These are phyloP conservation scores for Termitomyces sp. DNA, from an alignment of 768 basidiomycete genomes.

Conservation along the genomic window DNA sequence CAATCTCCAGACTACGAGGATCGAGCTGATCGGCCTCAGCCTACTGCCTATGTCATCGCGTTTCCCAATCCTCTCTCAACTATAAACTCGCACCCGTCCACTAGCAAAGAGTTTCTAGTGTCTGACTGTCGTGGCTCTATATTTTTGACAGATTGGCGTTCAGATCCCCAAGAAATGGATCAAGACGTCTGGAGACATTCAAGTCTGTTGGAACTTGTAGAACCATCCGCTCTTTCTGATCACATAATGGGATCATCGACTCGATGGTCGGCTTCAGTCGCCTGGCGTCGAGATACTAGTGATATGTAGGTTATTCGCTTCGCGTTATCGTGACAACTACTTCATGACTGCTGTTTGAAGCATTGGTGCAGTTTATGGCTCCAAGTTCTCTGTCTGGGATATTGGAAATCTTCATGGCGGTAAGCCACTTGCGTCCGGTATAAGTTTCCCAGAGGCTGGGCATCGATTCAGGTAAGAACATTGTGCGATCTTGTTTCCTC, in stretches of 20 bases:
- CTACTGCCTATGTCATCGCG: slow-evolving; percentile 72
- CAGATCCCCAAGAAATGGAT: slow-evolving; percentile 56
- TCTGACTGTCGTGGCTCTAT: slow-evolving; percentile 72
- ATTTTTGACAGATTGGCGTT: slow-evolving; percentile 81
- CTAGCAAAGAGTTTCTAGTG: slow-evolving; percentile 77
- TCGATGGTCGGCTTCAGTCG: slow-evolving; percentile 55
- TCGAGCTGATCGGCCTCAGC: slow-evolving; percentile 50
- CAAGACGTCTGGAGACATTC: slow-evolving; percentile 57
- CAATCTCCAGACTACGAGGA: slow-evolving; percentile 26
- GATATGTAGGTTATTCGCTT: slow-evolving; percentile 55
- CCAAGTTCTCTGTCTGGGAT: slow-evolving; percentile 77
- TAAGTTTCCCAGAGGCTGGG: slow-evolving; percentile 64
- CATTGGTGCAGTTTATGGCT: slow-evolving; percentile 71
- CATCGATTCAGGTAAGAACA: slow-evolving; percentile 59
- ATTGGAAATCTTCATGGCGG: slow-evolving; percentile 69
- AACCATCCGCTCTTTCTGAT: slow-evolving; percentile 60
- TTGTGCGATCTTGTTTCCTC: background rate
- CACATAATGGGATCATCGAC: slow-evolving; percentile 41
- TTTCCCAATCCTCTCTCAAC: slow-evolving; percentile 71
- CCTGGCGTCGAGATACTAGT: slow-evolving; percentile 66
- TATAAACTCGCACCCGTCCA: slow-evolving; percentile 66
- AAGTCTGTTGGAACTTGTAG: slow-evolving; percentile 67
- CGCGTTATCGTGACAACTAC: background rate
- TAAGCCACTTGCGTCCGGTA: slow-evolving; percentile 60
- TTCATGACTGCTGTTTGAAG: slow-evolving; percentile 30